Percentiles rank a stretch among this genome's conserved stretches.
Conservation (phyloP, 768 basidiomycete species). For the Amanita fuliginea region DNA sequence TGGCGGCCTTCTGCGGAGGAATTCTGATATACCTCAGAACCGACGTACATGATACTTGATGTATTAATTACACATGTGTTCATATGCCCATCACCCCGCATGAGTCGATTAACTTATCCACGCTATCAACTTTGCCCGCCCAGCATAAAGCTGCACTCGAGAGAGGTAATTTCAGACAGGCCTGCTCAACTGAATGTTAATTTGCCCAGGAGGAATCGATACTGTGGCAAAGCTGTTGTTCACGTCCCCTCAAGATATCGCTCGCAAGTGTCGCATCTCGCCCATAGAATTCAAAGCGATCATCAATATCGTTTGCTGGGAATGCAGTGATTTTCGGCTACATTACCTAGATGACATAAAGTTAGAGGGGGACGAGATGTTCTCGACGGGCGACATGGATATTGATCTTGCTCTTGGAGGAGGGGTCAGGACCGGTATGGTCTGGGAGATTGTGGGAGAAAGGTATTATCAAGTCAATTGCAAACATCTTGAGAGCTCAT, state of each 20-base stretch:
- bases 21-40: slow-evolving; percentile 20
- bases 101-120: slow-evolving; percentile 1
- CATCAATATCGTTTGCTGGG: slow-evolving; percentile 36
- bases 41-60: neutral
- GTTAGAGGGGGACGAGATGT: slow-evolving; percentile 29
- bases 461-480: slow-evolving; percentile 40
- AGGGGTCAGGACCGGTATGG: slow-evolving; percentile 65
- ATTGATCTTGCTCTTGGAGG: slow-evolving; percentile 70
- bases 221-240: slow-evolving; percentile 41
- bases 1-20: slow-evolving; percentile 60
- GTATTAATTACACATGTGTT: neutral
- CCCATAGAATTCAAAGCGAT: slow-evolving; percentile 38
- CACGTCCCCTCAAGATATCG: slow-evolving; percentile 36
- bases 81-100: neutral
- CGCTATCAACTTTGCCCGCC: slow-evolving; percentile 5
- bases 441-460: slow-evolving; percentile 87
- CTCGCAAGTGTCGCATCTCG: slow-evolving; percentile 43
- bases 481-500: neutral
- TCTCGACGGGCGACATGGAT: slow-evolving; percentile 63
- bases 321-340: slow-evolving; percentile 24
- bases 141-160: slow-evolving; percentile 16
- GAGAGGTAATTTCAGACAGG: slow-evolving; percentile 17
- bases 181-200: neutral
- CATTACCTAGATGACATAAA: slow-evolving; percentile 28
- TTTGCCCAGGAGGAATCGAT: slow-evolving; percentile 33